These are phyloP conservation scores for Neurospora terricola DNA, from an alignment of 495 filamentous ascomycete genomes.

Conservation along the genomic window DNA sequence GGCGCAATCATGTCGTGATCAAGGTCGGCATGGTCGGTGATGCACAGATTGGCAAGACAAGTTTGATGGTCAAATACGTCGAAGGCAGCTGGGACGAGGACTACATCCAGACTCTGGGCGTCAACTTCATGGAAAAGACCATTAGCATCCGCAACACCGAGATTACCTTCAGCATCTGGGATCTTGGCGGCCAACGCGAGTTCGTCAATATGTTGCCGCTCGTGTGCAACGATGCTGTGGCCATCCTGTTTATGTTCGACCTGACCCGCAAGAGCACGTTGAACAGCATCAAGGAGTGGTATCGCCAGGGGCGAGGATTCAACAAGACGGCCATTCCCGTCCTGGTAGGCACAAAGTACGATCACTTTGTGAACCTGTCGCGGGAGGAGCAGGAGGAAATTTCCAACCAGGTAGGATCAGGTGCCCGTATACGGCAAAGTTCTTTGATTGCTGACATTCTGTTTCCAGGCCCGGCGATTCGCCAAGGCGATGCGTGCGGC, in stretches of 20 bases:
- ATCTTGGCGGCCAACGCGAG: slow-evolving; percentile 93
- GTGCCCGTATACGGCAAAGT: not conserved
- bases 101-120: slow-evolving; percentile 96
- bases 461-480: slow-evolving; percentile 76
- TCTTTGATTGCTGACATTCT: slow-evolving; percentile 2
- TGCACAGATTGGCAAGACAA: slow-evolving; percentile 98
- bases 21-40: slow-evolving; percentile 99
- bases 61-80: slow-evolving; percentile 98
- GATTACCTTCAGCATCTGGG: slow-evolving; percentile 99
- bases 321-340: slow-evolving; percentile 99
- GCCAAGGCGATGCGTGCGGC: slow-evolving; percentile 96
- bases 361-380: slow-evolving; percentile 97
- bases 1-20: slow-evolving; percentile 88
- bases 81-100: slow-evolving; percentile 99
- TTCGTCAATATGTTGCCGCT: slow-evolving; percentile 99
- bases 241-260: slow-evolving; percentile 99
- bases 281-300: slow-evolving; percentile 99
- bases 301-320: slow-evolving; percentile 92
- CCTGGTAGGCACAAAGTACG: slow-evolving; percentile 93
- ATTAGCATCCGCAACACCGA: slow-evolving; percentile 99
- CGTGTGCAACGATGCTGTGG: slow-evolving; percentile 97
- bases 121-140: slow-evolving; percentile 99
- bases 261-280: slow-evolving; percentile 94
- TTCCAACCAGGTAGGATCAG: slow-evolving; percentile 62
- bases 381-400: slow-evolving; percentile 97